Percentiles rank a stretch among this genome's conserved stretches.
These are phyloP conservation scores for Ananas comosus DNA, from an alignment of 176 grass and related monocot species.

Conservation along the genomic window DNA sequence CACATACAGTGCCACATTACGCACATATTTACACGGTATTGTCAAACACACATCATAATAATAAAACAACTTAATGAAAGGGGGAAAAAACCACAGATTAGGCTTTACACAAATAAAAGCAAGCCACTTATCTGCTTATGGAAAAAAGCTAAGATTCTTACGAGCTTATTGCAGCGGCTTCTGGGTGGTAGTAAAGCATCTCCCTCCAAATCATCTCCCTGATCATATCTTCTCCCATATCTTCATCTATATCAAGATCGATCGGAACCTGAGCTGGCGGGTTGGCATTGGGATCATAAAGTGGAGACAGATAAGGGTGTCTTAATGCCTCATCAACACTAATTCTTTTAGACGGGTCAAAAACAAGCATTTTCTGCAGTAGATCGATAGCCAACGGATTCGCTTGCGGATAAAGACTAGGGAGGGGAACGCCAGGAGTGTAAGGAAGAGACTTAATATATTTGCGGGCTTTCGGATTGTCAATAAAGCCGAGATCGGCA, in stretches of 20 bases:
- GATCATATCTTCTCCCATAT: slow-evolving; percentile 33
- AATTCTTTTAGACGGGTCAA: slow-evolving; percentile 35
- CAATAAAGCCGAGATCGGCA: slow-evolving; percentile 32
- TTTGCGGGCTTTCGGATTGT: slow-evolving; percentile 31
- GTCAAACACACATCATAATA: neutral
- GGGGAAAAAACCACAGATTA: neutral
- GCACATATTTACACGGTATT: neutral
- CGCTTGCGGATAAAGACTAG: slow-evolving; percentile 27
- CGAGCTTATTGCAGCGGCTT: slow-evolving; percentile 12
- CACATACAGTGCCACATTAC: neutral
- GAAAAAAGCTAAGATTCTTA: slow-evolving; percentile 20
- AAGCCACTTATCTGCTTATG: slow-evolving; percentile 4
- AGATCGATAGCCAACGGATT: slow-evolving; percentile 36
- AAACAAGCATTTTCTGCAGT: slow-evolving; percentile 36
- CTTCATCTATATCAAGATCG: slow-evolving; percentile 35
- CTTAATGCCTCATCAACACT: slow-evolving; percentile 25
- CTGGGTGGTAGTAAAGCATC: slow-evolving; percentile 38
- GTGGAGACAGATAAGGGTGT: slow-evolving; percentile 35
- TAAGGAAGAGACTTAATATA: slow-evolving; percentile 40
- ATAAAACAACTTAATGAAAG: neutral
- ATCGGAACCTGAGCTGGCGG: slow-evolving; percentile 32
- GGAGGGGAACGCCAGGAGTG: slow-evolving; percentile 30
- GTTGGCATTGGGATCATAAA: slow-evolving; percentile 26
- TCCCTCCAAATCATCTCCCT: slow-evolving; percentile 43
- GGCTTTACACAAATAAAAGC: neutral